phyloP scores from a whole-genome alignment of 2,329 filamentous ascomycete species.

The Fonsecaea pedrosoi region DNA sequence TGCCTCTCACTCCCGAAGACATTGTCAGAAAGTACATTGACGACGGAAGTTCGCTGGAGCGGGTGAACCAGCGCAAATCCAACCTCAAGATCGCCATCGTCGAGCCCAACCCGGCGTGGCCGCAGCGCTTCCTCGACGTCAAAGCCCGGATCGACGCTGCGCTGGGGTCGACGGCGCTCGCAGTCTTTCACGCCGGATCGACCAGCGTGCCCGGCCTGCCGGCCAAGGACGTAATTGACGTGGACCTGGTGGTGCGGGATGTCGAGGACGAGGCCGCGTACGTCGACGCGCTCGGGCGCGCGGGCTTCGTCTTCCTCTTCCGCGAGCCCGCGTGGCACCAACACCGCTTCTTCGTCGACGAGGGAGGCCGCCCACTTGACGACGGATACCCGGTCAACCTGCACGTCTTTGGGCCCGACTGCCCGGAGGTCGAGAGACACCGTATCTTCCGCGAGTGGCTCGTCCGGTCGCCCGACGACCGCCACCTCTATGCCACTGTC shows the following conservation, averaged over 20 bases:
- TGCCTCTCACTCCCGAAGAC: slow-evolving; percentile 9
- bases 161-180: slow-evolving; percentile 7
- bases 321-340: slow-evolving; percentile 10
- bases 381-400: slow-evolving; percentile 9
- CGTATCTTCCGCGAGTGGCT: slow-evolving; percentile 16
- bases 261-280: slow-evolving; percentile 12
- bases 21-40: slow-evolving; percentile 1
- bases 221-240: slow-evolving; percentile 10
- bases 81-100: slow-evolving; percentile 7
- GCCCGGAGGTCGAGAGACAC: slow-evolving; percentile 13
- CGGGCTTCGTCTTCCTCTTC: slow-evolving; percentile 11
- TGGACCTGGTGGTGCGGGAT: slow-evolving; percentile 11
- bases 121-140: slow-evolving; percentile 10
- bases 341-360: slow-evolving; percentile 13
- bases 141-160: slow-evolving; percentile 12
- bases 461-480: slow-evolving; percentile 1
- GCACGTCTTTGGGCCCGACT: slow-evolving; percentile 12
- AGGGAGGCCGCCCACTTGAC: neutral
- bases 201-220: slow-evolving; percentile 12
- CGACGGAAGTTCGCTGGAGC: slow-evolving; percentile 2
- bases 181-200: slow-evolving; percentile 6
- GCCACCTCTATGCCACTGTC: neutral
- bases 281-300: slow-evolving; percentile 6
- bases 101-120: slow-evolving; percentile 15
- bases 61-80: slow-evolving; percentile 15